Conservation (phyloP, 2,329 filamentous ascomycete species). For the Dothistroma septosporum region DNA sequence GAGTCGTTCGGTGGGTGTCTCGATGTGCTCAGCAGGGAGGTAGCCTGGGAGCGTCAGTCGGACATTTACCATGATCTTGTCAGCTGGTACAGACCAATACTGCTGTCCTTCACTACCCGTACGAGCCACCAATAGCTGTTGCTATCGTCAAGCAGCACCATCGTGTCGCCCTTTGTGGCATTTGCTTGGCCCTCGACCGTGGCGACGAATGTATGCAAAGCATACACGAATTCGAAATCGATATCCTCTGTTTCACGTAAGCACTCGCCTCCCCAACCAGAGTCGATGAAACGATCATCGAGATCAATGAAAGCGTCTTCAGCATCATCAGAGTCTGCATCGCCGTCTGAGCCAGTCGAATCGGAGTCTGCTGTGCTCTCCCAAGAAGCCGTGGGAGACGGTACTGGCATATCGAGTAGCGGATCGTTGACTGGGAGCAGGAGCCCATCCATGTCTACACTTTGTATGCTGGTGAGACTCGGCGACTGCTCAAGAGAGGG, state of each 20-base stretch:
- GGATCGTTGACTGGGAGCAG: slow-evolving; percentile 44
- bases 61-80: background rate
- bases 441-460: slow-evolving; percentile 35
- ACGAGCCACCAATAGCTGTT: slow-evolving; percentile 99
- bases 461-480: slow-evolving; percentile 25
- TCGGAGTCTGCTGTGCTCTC: slow-evolving; percentile 27
- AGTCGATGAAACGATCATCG: slow-evolving; percentile 63
- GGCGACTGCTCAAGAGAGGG: slow-evolving; percentile 19
- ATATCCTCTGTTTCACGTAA: slow-evolving; percentile 97
- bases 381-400: slow-evolving; percentile 35
- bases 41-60: slow-evolving; percentile 61
- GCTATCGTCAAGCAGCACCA: slow-evolving; percentile 96
- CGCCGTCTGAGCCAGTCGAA: slow-evolving; percentile 16
- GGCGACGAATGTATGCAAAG: slow-evolving; percentile 93
- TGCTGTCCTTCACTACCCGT: slow-evolving; percentile 93
- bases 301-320: slow-evolving; percentile 54
- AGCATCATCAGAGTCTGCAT: slow-evolving; percentile 54
- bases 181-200: slow-evolving; percentile 98
- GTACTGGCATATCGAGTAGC: slow-evolving; percentile 31
- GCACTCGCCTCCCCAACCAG: slow-evolving; percentile 72
- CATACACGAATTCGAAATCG: slow-evolving; percentile 99
- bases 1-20: slow-evolving; percentile 91
- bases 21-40: slow-evolving; percentile 93
- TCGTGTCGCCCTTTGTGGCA: slow-evolving; percentile 96
- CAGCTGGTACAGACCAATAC: slow-evolving; percentile 60